phyloP scores from a whole-genome alignment of 208 protist genomes.

The Leptomonas seymouri region DNA sequence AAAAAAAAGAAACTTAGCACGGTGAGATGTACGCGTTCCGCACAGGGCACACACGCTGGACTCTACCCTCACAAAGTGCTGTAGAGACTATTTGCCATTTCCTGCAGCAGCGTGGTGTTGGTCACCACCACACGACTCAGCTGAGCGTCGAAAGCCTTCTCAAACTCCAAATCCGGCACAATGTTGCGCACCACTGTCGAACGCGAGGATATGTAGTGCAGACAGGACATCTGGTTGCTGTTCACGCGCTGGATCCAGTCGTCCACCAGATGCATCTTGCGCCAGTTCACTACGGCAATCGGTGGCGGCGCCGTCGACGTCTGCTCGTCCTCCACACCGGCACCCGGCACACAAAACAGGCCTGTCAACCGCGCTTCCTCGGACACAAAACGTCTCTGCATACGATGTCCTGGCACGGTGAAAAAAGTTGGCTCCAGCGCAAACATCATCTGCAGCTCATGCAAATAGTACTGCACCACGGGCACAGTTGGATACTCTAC shows the following conservation, averaged over 20 bases:
- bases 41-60: too few relatives aligned
- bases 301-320: slow-evolving; percentile 9
- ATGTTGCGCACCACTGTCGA: slow-evolving; percentile 33
- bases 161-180: slow-evolving; percentile 27
- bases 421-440: slow-evolving; percentile 43
- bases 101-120: slow-evolving; percentile 30
- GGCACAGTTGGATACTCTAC: slow-evolving; percentile 51
- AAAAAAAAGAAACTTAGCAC: not conserved
- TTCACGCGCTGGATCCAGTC: slow-evolving; percentile 38
- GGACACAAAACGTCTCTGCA: slow-evolving; percentile 21
- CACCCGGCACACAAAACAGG: not conserved
- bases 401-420: slow-evolving; percentile 23
- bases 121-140: slow-evolving; percentile 35
- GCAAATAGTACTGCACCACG: slow-evolving; percentile 45
- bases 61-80: slow-evolving; percentile 11
- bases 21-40: not conserved
- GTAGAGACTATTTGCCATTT: slow-evolving; percentile 42
- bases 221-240: slow-evolving; percentile 36
- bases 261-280: slow-evolving; percentile 54
- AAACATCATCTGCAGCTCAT: slow-evolving; percentile 40
- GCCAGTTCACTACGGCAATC: slow-evolving; percentile 58
- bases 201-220: slow-evolving; percentile 37
- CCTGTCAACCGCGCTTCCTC: slow-evolving; percentile 20
- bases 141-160: slow-evolving; percentile 42
- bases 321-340: slow-evolving; percentile 8